A percentile compares a stretch with the other conserved stretches of the same genome.
phyloP scores from a whole-genome alignment of 1,139 yeast species.

The Hansenula sp. region DNA sequence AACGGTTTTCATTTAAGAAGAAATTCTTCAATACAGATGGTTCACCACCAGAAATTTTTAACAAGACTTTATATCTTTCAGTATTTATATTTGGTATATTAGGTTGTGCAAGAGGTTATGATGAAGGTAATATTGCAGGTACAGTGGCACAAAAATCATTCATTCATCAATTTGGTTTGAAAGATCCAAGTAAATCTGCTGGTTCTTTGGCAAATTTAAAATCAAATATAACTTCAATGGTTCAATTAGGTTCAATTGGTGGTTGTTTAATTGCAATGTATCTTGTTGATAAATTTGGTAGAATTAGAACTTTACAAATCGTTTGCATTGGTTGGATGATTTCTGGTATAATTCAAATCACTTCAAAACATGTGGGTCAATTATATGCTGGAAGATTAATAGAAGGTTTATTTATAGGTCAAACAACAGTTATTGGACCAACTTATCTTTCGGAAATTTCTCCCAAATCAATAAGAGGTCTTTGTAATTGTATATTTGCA shows the following conservation, averaged over 20 bases:
- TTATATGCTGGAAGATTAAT: constrained; percentile 51
- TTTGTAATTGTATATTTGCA: constrained; percentile 28
- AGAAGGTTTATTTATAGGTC: constrained; percentile 55
- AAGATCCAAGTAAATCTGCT: constrained; percentile 34
- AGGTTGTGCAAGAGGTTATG: constrained; percentile 61
- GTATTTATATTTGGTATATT: constrained; percentile 52
- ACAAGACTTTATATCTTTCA: constrained; percentile 42
- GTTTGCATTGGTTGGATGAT: constrained; percentile 40
- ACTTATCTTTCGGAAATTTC: constrained; percentile 50
- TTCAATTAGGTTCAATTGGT: constrained; percentile 56
- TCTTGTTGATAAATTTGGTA: constrained; percentile 51
- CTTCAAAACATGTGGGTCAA: constrained; percentile 42
- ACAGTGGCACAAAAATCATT: constrained; percentile 43
- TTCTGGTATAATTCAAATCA: constrained; percentile 45
- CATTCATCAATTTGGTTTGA: constrained; percentile 40
- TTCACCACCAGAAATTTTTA: constrained; percentile 48
- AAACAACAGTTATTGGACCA: constrained; percentile 56
- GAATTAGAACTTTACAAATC: constrained; percentile 48
- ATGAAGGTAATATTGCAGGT: constrained; percentile 53
- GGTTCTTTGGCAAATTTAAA: constrained; percentile 40
- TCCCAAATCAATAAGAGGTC: constrained; percentile 50
- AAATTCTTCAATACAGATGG: constrained; percentile 16
- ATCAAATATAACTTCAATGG: constrained; percentile 60
- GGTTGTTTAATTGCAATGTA: constrained; percentile 51
- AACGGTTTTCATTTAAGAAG: constrained; percentile 1